Base-by-base conservation (phyloP, 1,284 basidiomycete species). In the Malassezia cuniculi region DNA sequence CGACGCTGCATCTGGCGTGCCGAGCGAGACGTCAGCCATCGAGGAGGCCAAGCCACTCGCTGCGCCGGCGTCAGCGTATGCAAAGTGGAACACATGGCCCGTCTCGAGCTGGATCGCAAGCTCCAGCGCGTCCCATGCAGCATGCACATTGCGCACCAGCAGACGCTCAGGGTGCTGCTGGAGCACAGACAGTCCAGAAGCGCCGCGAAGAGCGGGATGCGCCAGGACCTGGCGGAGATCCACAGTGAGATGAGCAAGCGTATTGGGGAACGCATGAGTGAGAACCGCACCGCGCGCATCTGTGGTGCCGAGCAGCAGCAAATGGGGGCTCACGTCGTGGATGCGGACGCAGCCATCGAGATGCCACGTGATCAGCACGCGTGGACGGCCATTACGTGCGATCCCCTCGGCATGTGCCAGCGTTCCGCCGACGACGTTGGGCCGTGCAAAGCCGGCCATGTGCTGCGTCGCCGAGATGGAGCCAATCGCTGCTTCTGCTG, bases 341-440 rank as follows among this genome's bases (percentile, higher is more conserved):
- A 63, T 50, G 26, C 60, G 55, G 5, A 65, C 44, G 5, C 48
- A 55, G 18, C 60, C 60, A 31, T 65, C 60, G n/a, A 62, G 46
- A 37, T 65, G 61, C 57, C 60, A 63, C 0, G 55, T 57, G 28
- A 65, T 27, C 8, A 65, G 37, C 6, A 65, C 25, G 20, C 56
- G 54, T n/a, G 42, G 42, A 17, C 28, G 36, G 2, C 37, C 32
- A 10, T 27, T 15, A 16, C 36, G 42, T 14, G 42, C 42, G 10
- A 45, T 34, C 8, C 30, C 36, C 14, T 11, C 12, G 6, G 42
- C 42, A 24, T 45, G 42, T 29, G 22, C 26, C 4, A 17, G 32
- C 22, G 28, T 34, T n/a, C 27, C 34, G 22, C 40, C 40, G 10
- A 24, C 10, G 3, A 45, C 12, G 12, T 39, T 20, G 9, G 36